A percentile compares a stretch with the other conserved stretches of the same genome.
These are phyloP conservation scores for Rhodamnia argentea DNA, from an alignment of 345 rosid genomes.

Conservation along the genomic window DNA sequence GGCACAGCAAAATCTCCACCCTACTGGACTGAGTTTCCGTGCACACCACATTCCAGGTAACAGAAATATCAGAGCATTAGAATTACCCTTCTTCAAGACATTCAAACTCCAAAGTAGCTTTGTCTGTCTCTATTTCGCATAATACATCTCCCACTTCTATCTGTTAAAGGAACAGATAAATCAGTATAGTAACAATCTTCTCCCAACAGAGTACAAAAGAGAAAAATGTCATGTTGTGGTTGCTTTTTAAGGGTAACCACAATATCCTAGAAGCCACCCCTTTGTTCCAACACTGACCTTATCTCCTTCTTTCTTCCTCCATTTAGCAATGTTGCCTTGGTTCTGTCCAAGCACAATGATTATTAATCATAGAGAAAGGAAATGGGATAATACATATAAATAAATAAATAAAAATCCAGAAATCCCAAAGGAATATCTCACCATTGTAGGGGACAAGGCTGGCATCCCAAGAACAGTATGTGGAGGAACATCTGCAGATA, in stretches of 20 bases:
- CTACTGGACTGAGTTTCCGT: neutral
- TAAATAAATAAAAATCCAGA: neutral
- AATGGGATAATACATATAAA: neutral
- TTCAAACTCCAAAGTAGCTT: slow-evolving; percentile 92
- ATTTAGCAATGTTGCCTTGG: slow-evolving; percentile 88
- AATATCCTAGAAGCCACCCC: neutral
- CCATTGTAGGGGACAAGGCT: slow-evolving; percentile 99
- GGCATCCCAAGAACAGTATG: slow-evolving; percentile 83
- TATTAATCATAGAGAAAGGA: slow-evolving; percentile 1
- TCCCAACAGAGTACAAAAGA: neutral
- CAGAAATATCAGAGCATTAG: slow-evolving; percentile 7
- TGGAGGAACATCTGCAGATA: slow-evolving; percentile 44
- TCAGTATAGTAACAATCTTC: neutral
- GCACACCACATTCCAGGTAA: neutral
- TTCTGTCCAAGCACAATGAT: slow-evolving; percentile 43
- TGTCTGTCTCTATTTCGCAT: slow-evolving; percentile 97
- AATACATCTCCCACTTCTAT: slow-evolving; percentile 87
- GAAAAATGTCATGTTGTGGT: neutral
- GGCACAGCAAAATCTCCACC: neutral
- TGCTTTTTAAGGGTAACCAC: neutral
- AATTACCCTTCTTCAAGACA: slow-evolving; percentile 93
- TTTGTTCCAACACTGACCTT: slow-evolving; percentile 38
- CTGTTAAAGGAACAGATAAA: slow-evolving; percentile 35
- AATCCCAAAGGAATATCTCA: slow-evolving; percentile 15
- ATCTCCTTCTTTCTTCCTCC: slow-evolving; percentile 97